Conservation (phyloP, 495 filamentous ascomycete species). For the Parathielavia appendiculata region DNA sequence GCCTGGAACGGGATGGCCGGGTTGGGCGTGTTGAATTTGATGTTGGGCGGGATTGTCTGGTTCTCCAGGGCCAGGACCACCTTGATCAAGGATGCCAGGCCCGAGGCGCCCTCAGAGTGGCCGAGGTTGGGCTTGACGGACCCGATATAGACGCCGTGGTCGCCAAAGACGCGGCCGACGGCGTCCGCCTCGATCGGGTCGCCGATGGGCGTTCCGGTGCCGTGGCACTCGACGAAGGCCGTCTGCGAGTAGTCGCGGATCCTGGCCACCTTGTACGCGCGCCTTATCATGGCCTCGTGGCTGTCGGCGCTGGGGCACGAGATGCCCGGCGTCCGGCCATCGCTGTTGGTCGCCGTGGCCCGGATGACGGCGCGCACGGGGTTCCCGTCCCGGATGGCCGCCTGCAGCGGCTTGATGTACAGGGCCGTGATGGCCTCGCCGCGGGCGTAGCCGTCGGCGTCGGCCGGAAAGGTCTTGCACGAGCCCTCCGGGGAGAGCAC, state of each 20-base stretch:
- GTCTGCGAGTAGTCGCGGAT: background rate
- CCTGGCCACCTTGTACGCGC: background rate
- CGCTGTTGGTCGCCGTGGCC: background rate
- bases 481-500: background rate
- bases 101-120: conserved; percentile 49
- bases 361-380: background rate
- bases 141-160: conserved; percentile 45
- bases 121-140: conserved; percentile 52
- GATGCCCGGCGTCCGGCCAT: background rate
- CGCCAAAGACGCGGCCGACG: background rate
- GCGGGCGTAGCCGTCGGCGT: background rate
- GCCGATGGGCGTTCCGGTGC: background rate
- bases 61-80: conserved; percentile 47
- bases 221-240: background rate
- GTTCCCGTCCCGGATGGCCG: background rate
- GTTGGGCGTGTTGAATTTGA: conserved; percentile 47
- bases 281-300: background rate
- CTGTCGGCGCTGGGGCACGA: background rate
- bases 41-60: conserved; percentile 39
- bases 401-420: background rate
- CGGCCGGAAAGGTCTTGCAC: background rate
- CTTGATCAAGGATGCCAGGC: conserved; percentile 52
- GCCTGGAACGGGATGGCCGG: conserved; percentile 34
- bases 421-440: background rate
- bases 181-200: background rate